Conservation (phyloP, 2,329 filamentous ascomycete species). For the Cryphonectria carpinicola region DNA sequence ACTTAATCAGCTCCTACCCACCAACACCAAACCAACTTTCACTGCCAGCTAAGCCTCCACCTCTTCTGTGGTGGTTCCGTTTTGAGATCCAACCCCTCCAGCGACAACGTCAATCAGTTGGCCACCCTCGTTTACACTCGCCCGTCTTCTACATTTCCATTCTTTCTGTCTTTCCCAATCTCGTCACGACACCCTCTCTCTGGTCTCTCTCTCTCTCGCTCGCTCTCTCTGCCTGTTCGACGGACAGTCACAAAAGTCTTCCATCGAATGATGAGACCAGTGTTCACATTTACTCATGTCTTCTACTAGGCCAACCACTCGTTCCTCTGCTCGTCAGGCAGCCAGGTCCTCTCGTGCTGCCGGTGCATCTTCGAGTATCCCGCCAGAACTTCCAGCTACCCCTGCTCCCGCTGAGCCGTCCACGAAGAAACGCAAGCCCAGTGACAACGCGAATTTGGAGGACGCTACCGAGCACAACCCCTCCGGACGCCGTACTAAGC, state of each 20-base stretch:
- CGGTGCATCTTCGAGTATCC: slow-evolving; percentile 43
- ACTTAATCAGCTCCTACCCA: neutral
- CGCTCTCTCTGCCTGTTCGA: neutral
- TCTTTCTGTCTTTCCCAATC: slow-evolving; percentile 7
- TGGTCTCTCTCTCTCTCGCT: neutral
- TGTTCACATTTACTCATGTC: slow-evolving; percentile 74
- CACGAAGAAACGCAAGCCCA: slow-evolving; percentile 75
- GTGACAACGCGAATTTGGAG: slow-evolving; percentile 55
- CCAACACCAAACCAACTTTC: slow-evolving; percentile 6
- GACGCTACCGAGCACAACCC: slow-evolving; percentile 36
- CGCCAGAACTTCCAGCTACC: slow-evolving; percentile 46
- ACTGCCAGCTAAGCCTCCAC: slow-evolving; percentile 1
- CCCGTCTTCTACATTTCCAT: neutral
- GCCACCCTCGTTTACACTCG: slow-evolving; percentile 5
- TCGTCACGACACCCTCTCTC: neutral
- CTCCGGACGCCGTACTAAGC: slow-evolving; percentile 68
- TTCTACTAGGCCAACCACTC: slow-evolving; percentile 79
- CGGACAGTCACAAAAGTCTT: slow-evolving; percentile 19
- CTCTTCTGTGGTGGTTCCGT: slow-evolving; percentile 15
- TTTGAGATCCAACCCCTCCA: neutral
- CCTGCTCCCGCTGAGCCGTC: slow-evolving; percentile 44
- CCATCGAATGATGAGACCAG: slow-evolving; percentile 29
- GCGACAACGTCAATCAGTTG: slow-evolving; percentile 16
- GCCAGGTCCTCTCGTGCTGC: slow-evolving; percentile 58
- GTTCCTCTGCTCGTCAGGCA: slow-evolving; percentile 90